Percentiles rank a stretch among this genome's conserved stretches.
Conservation (phyloP, 2,329 filamentous ascomycete species). For the Talaromyces amestolkiae region DNA sequence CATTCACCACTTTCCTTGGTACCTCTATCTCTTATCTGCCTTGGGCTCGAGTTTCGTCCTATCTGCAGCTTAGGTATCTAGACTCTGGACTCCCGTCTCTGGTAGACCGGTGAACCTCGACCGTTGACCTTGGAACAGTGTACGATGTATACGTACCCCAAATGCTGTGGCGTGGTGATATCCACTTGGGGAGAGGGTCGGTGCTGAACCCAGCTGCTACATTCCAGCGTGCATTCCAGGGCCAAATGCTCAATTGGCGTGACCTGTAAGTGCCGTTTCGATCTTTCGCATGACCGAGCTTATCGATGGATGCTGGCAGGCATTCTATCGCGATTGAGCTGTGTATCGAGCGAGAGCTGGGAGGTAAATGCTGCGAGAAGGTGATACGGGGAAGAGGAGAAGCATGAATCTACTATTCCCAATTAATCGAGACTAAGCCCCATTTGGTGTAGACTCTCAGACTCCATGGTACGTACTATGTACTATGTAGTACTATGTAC, state of each 20-base stretch:
- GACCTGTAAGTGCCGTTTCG: not conserved
- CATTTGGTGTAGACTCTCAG: not conserved
- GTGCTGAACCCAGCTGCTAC: conserved; percentile 1
- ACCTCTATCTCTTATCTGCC: not conserved
- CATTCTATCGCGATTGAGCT: not conserved
- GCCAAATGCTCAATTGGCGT: not conserved
- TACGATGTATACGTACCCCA: not conserved
- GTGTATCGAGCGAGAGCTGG: not conserved
- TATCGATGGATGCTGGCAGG: not conserved
- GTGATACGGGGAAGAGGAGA: not conserved
- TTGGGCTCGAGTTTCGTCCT: not conserved
- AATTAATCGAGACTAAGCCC: not conserved
- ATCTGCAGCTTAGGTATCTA: not conserved
- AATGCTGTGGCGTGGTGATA: not conserved
- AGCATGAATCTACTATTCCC: not conserved
- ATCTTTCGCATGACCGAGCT: not conserved
- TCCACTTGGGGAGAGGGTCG: conserved; percentile 4
- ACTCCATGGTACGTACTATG: too few relatives aligned
- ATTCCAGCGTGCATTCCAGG: conserved; percentile 1
- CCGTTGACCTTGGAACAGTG: not conserved
- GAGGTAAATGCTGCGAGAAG: not conserved
- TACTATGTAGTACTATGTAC: too few relatives aligned
- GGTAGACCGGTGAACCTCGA: not conserved
- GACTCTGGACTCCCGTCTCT: not conserved
- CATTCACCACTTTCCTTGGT: not conserved